phyloP scores from a whole-genome alignment of 371 early-diverging fungal species.

The Neoconidiobolus thromboides region DNA sequence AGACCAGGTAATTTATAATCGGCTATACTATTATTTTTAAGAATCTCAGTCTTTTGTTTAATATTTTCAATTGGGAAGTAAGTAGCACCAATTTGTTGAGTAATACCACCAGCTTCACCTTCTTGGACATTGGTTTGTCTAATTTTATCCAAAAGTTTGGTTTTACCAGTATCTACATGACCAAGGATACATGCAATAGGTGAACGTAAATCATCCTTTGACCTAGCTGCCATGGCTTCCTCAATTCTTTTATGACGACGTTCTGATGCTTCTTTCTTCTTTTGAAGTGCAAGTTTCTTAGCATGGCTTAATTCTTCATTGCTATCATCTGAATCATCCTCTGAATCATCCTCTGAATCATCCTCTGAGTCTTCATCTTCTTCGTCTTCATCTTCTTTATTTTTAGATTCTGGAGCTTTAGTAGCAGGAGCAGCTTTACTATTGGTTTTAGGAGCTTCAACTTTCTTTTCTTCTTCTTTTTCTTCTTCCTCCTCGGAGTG shows the following conservation, averaged over 20 bases:
- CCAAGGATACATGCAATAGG: conserved; percentile 99
- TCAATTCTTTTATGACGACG: conserved; percentile 49
- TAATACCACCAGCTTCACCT: conserved; percentile 99
- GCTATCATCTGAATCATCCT: conserved; percentile 27
- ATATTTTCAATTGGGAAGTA: conserved; percentile 97
- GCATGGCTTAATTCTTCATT: conserved; percentile 40
- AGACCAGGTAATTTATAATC: conserved; percentile 90
- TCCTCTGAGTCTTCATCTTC: conserved; percentile 23
- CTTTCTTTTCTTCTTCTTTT: conserved; percentile 8
- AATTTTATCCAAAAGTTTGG: conserved; percentile 98
- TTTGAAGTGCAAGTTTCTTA: conserved; percentile 34
- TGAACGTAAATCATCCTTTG: conserved; percentile 81
- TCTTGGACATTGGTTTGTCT: conserved; percentile 99
- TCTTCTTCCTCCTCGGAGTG: conserved; percentile 15
- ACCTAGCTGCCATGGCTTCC: conserved; percentile 67
- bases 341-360: conserved; percentile 19
- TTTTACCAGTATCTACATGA: conserved; percentile 99
- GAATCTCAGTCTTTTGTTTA: conserved; percentile 66
- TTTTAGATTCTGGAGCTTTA: conserved; percentile 11
- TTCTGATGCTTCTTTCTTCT: conserved; percentile 63
- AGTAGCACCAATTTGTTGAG: conserved; percentile 99
- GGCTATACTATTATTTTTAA: conserved; percentile 13
- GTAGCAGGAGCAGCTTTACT: conserved; percentile 16
- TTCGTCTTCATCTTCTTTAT: conserved; percentile 23
- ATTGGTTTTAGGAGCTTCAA: conserved; percentile 16